Evolutionary conservation across 768 basidiomycete genomes (phyloP).

Genomic region (Boletales sp.): DNA sequence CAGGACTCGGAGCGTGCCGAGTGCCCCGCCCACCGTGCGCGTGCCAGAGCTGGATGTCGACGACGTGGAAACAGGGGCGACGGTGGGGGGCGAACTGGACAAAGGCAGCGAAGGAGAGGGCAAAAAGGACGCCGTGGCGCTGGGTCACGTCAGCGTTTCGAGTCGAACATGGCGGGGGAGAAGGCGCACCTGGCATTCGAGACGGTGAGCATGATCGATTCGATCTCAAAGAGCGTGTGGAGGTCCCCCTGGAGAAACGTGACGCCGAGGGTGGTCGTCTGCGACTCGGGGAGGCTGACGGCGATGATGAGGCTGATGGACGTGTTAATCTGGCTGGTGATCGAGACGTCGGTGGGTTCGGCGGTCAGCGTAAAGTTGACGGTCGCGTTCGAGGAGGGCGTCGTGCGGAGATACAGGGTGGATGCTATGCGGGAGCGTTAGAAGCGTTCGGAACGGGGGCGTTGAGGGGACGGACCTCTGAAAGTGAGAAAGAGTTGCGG

Average conservation of each 20-base stretch:
- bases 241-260: conserved; percentile 32
- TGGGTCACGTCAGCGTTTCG: conserved; percentile 2
- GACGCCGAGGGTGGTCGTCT: conserved; percentile 40
- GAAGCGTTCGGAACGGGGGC: neutral
- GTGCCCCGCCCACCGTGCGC: conserved; percentile 6
- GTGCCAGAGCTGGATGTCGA: conserved; percentile 1
- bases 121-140: conserved; percentile 26
- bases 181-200: conserved; percentile 32
- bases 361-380: conserved; percentile 49
- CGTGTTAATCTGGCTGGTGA: conserved; percentile 39
- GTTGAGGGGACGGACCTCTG: conserved; percentile 37
- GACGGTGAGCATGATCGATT: conserved; percentile 36
- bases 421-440: conserved; percentile 34
- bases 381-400: conserved; percentile 45
- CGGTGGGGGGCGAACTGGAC: conserved; percentile 22
- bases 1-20: conserved; percentile 13
- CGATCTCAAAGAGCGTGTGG: conserved; percentile 36
- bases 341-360: conserved; percentile 31
- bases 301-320: conserved; percentile 37
- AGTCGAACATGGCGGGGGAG: neutral
- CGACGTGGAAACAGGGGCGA: conserved; percentile 5
- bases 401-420: conserved; percentile 41
- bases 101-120: conserved; percentile 21
- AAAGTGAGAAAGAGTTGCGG: conserved; percentile 59
- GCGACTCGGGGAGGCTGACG: conserved; percentile 37